Evolutionary conservation across 495 filamentous ascomycete species (phyloP), one percentile per base, ranked within the genome.

Genomic region (Neohortaea acidophila): DNA sequence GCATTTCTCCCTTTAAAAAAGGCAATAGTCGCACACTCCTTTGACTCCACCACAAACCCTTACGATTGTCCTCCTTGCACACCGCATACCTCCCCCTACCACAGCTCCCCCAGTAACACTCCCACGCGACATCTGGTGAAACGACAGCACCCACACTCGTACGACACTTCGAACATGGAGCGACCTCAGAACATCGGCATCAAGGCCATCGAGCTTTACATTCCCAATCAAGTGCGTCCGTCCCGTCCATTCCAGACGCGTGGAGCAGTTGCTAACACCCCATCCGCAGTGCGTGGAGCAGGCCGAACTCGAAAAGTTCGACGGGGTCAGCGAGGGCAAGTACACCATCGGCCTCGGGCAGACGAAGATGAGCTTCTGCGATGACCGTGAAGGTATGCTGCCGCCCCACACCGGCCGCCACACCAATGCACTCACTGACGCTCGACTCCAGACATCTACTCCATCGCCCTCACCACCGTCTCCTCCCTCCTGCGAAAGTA

Each of bases 281-380:
- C 23, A 10, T 25, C 19, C 39, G 15, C 54, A 96, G 89, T 97
- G 89, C 61, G 87, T 97, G 51, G 85, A 94, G 61, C 89, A 97
- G 70, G 54, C 72, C 38, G 86, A 94, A 55, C 73, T 97, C 40
- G 89, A 97, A 64, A 91, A 93, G 69, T 87, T 93, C 69, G 89
- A 97, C 77, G 89, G 86, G 60, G 91, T 94, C 48, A 75, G 74
- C 53, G 58, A 73, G 33, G 89, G 89, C 47, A 97, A 97, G 62
- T 97, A 97, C 71, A 97, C 89, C 49, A 97, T 97, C 64, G 89
- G 89, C 67, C 80, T 97, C 36, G 89, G 89, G 51, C 89, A 96
- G 76, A 96, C 87, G 49, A 94, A 89, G 66, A 97, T 97, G 89
- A 86, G 80, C 72, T 97, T 97, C 70, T 96, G 91, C 59, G 89